Percentiles rank a stretch among this genome's conserved stretches.
Evolutionary conservation across 2,329 filamentous ascomycete genomes (phyloP).

Genomic region (Neonectria ditissima): DNA sequence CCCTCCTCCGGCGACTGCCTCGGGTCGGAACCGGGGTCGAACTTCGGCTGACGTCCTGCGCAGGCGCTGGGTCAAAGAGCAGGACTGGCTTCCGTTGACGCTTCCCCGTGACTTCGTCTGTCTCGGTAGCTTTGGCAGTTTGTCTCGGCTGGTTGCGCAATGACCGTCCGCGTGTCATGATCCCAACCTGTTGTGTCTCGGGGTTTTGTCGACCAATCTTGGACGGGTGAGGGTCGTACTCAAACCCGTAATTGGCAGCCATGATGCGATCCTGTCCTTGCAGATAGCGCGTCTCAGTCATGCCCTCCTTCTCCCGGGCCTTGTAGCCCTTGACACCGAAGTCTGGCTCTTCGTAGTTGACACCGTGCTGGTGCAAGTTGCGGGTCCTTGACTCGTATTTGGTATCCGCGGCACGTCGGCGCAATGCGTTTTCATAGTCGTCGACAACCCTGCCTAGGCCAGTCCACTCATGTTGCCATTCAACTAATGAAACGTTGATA

Average conservation of each 20-base stretch:
- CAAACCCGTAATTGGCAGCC: slow-evolving; percentile 70
- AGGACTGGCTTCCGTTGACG: slow-evolving; percentile 65
- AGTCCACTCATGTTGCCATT: slow-evolving; percentile 68
- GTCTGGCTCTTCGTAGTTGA: slow-evolving; percentile 62
- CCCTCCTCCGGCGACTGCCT: slow-evolving; percentile 48
- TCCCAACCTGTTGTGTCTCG: slow-evolving; percentile 62
- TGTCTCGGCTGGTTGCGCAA: slow-evolving; percentile 68
- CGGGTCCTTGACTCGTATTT: slow-evolving; percentile 60
- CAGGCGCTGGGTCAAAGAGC: slow-evolving; percentile 63
- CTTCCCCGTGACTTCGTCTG: slow-evolving; percentile 64
- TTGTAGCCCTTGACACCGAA: slow-evolving; percentile 67
- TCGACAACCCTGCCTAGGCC: slow-evolving; percentile 63
- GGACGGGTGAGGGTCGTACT: slow-evolving; percentile 68
- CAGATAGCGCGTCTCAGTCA: slow-evolving; percentile 59
- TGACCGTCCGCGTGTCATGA: slow-evolving; percentile 64
- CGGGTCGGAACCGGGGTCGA: slow-evolving; percentile 59
- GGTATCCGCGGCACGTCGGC: slow-evolving; percentile 61
- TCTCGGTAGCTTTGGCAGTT: slow-evolving; percentile 69
- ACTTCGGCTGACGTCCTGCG: slow-evolving; percentile 63
- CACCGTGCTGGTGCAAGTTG: slow-evolving; percentile 54
- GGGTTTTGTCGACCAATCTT: slow-evolving; percentile 71
- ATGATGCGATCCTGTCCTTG: slow-evolving; percentile 68
- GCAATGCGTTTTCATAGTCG: slow-evolving; percentile 68
- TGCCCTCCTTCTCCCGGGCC: slow-evolving; percentile 57
- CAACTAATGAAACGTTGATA: slow-evolving; percentile 58